Evolutionary conservation across 2,329 filamentous ascomycete genomes (phyloP), one percentile per base, ranked within the genome.

Genomic region (Zarea fungicola): DNA sequence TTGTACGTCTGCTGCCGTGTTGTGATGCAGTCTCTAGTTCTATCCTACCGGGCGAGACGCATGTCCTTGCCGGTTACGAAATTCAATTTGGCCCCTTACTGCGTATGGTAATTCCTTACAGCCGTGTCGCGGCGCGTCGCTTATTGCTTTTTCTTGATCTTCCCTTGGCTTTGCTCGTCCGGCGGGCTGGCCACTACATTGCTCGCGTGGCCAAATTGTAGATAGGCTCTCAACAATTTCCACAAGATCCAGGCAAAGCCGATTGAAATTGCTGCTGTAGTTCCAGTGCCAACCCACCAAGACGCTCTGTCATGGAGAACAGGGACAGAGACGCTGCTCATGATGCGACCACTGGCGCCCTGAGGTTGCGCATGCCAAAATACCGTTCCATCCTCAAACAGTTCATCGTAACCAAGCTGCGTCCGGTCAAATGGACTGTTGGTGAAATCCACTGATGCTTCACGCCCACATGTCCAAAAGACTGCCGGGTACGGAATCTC

Each of bases 391-490:
- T 81, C 76, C 2, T 79, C 81, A 63, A 96, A 96, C 8, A 95
- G 66, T 0, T 77, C 80, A 55, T 96, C 92, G 64, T 91, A 96
- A 1, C 90, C 91, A n/a, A 96, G 60, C 60, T 89, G 81, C n/a
- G 76, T 71, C 6, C 88, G 75, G 64, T 96, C 91, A 65, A 97
- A 97, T 0, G 92, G 92, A 60, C 87, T 96, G 5, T 76, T 78
- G 0, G 78, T 66, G 66, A 92, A 87, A 58, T 87, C 85, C 1
- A 75, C 76, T 1, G 78, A 81, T 44, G 81, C 76, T 9, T 80
- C 77, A 0, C 84, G 79, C 7, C 78, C 74, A 61, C 92, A 97
- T 1, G 90, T 89, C 91, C 91, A 96, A 71, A 96, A 96, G 0
- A 96, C 78, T 0, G 81, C 78, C 0, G 92, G 92, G 71, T 86